Evolutionary conservation across 73 alveolate genomes (phyloP).

Genomic region (Stentor coeruleus): DNA sequence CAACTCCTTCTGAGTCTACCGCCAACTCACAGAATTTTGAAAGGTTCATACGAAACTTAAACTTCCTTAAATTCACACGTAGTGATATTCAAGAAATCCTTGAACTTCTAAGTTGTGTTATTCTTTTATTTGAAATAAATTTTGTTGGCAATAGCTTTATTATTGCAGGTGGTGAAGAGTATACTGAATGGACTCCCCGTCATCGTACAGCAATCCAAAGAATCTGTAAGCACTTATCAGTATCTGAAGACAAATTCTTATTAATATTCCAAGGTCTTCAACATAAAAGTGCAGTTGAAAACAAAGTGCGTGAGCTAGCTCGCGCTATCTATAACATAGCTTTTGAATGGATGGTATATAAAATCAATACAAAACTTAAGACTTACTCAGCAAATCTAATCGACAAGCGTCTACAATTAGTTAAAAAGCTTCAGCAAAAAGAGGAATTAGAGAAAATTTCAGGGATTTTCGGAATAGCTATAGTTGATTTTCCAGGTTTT

Average conservation of each 20-base stretch:
- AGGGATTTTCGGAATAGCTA: background rate
- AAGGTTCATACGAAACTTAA: background rate
- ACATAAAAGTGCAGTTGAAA: background rate
- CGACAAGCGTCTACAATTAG: background rate
- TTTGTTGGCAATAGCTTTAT: background rate
- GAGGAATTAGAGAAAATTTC: background rate
- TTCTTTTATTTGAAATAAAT: slow-evolving; percentile 7
- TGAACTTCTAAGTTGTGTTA: background rate
- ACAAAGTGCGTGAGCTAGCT: background rate
- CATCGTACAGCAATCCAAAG: slow-evolving; percentile 9
- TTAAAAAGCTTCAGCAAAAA: background rate
- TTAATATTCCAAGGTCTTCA: background rate
- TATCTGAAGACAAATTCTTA: background rate
- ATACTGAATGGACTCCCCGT: background rate
- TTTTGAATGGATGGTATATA: slow-evolving; percentile 3
- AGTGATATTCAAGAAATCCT: background rate
- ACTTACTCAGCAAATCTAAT: background rate
- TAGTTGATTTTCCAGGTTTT: slow-evolving; percentile 23
- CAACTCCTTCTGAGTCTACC: background rate
- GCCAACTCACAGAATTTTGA: background rate
- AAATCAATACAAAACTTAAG: background rate
- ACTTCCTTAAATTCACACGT: background rate
- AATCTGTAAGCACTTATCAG: background rate
- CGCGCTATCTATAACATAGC: background rate
- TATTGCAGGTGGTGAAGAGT: slow-evolving; percentile 1